phyloP scores from a whole-genome alignment of 192 early-diverging fungal genomes.

The Geranomyces michiganensis region DNA sequence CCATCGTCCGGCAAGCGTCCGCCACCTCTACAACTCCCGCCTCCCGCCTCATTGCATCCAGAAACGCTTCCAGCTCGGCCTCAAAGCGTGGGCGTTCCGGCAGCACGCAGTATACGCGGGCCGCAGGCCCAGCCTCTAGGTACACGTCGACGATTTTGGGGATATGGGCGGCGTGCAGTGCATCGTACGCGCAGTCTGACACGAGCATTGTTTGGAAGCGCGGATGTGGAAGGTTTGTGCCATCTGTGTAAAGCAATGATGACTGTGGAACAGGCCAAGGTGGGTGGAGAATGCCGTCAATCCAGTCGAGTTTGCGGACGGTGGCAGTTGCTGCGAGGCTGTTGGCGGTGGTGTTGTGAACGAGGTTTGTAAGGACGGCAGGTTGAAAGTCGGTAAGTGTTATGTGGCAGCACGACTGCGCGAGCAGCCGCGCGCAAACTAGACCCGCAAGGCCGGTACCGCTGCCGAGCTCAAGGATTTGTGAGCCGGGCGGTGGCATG shows the following conservation, averaged over 20 bases:
- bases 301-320: conserved; percentile 35
- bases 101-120: conserved; percentile 12
- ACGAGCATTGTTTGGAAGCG: conserved; percentile 8
- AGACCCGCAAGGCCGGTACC: conserved; percentile 41
- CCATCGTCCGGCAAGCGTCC: not conserved
- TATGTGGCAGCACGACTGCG: not conserved
- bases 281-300: not conserved
- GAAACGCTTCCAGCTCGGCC: conserved; percentile 17
- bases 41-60: not conserved
- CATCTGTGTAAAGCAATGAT: not conserved
- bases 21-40: not conserved
- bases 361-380: conserved; percentile 28
- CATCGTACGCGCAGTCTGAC: conserved; percentile 22
- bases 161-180: not conserved
- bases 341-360: conserved; percentile 28
- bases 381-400: conserved; percentile 38
- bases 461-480: conserved; percentile 38
- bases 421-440: conserved; percentile 17
- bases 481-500: not conserved
- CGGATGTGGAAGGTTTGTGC: not conserved
- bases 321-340: not conserved
- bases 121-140: not conserved
- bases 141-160: conserved; percentile 11
- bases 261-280: not conserved
- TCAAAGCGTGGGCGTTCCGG: conserved; percentile 15